Percentiles rank a stretch among this genome's conserved stretches.
These are phyloP conservation scores for Paraphoma sp. DNA, from an alignment of 2,329 filamentous ascomycete genomes.

Conservation along the genomic window DNA sequence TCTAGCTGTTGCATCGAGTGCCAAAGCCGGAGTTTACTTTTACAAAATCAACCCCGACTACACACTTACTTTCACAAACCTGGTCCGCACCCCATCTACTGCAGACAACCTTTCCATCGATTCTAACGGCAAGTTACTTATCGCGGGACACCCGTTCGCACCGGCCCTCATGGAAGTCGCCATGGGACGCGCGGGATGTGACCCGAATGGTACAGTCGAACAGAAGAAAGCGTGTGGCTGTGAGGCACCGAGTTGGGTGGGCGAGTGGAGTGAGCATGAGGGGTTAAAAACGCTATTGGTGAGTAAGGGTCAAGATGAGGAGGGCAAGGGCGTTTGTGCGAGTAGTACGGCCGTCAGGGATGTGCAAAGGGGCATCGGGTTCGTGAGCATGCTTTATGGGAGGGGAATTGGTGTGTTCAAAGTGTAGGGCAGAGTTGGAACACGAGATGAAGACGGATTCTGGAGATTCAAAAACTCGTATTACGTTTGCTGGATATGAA, in stretches of 20 bases:
- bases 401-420: slow-evolving; percentile 48
- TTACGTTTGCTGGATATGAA: not conserved
- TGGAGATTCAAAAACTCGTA: not conserved
- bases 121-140: slow-evolving; percentile 44
- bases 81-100: slow-evolving; percentile 36
- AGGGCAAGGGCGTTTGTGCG: slow-evolving; percentile 39
- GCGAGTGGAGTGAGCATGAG: slow-evolving; percentile 47
- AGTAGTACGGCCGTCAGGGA: slow-evolving; percentile 49
- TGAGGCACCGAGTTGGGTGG: slow-evolving; percentile 45
- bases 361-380: slow-evolving; percentile 38
- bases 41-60: slow-evolving; percentile 29
- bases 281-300: slow-evolving; percentile 46
- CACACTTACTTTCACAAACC: slow-evolving; percentile 13
- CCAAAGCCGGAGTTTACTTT: slow-evolving; percentile 42
- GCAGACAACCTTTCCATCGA: slow-evolving; percentile 53
- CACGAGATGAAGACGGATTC: not conserved
- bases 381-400: slow-evolving; percentile 52
- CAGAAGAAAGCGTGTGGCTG: slow-evolving; percentile 32
- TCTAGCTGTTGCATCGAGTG: slow-evolving; percentile 48
- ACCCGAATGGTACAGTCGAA: slow-evolving; percentile 17
- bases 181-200: slow-evolving; percentile 25
- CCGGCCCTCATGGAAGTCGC: slow-evolving; percentile 35
- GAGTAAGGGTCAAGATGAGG: slow-evolving; percentile 24
- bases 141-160: slow-evolving; percentile 51
- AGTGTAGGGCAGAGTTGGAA: slow-evolving; percentile 14